Evolutionary conservation across 345 rosid species (phyloP).

Genomic region (Capsella bursapastoris): DNA sequence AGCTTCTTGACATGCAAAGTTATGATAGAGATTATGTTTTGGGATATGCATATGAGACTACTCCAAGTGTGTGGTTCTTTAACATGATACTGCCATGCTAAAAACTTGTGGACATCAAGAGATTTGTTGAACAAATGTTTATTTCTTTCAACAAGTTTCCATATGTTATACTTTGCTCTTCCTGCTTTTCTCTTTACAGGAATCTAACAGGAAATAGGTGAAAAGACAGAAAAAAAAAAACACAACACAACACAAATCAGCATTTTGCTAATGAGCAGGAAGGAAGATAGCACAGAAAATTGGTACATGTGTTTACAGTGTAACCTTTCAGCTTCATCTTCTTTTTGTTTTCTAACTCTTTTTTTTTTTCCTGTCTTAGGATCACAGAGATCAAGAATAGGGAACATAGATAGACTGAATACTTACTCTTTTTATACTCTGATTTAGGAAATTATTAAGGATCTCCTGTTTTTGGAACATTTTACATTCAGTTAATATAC

Average conservation of each 20-base stretch:
- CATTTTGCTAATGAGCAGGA: not conserved
- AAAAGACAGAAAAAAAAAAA: not conserved
- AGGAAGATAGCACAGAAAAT: conserved; percentile 31
- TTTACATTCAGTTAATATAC: not conserved
- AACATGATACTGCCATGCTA: no score
- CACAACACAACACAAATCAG: not conserved
- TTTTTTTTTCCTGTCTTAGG: conserved; percentile 55
- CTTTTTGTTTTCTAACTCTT: conserved; percentile 35
- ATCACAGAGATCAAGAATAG: conserved; percentile 5
- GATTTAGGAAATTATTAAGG: not conserved
- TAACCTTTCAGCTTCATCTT: conserved; percentile 69
- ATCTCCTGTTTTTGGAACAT: not conserved
- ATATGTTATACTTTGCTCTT: conserved; percentile 6
- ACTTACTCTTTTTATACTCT: not conserved
- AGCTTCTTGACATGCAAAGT: no score
- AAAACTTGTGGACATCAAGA: no score
- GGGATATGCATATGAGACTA: no score
- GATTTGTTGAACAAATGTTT: not conserved
- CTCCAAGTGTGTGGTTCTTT: no score
- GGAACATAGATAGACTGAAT: not conserved
- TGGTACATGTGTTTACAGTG: conserved; percentile 63
- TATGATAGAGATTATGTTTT: no score
- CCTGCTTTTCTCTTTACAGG: not conserved
- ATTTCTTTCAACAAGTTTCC: conserved; percentile 1
- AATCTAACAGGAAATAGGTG: not conserved